Evolutionary conservation across 106 monocot genomes (phyloP), one percentile per base, ranked within the genome.

Genomic region (Apostasia ramifera): DNA sequence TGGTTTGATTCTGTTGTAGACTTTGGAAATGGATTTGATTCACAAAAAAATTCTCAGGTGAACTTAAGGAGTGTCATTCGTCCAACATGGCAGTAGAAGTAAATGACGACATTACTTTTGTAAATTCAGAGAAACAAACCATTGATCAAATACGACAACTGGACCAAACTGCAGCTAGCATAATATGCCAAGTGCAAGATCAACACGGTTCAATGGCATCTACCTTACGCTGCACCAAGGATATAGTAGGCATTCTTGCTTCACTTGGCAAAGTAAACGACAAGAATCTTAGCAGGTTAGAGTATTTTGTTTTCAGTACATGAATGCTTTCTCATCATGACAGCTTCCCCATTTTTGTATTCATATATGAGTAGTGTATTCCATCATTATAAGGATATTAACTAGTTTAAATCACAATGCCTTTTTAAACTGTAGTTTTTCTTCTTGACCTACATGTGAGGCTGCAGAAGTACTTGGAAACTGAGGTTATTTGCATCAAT

Each of bases 261-360:
- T 80, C 79, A 56, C 82, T 95, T 75, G 85, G 86, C 61, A 86
- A 82, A 84, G 81, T 88, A 69, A 76, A 80, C 47, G 84, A 95
- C 79, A 88, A 75, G 44, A 86, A 91, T 48, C 71, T 95, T 69
- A 95, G 82, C 80, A 86, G 88, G 95, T 86, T 63, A 78, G 15
- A 50, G 70, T 62, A 1, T 47, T 72, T 57, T 3, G 5, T 7
- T 1, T 26, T 11, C 43, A 3, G 61, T 5, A 15, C 15, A 40
- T 54, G n/a, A 49, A 45, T 66, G 3, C 47, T 66, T 4, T 3
- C 40, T 44, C 47, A 57, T 15, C 55, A 8, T 47, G 47, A 57
- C 39, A 42, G 39, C 40, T 47, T 26, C 26, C 26, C 47, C 3
- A 14, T 53, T 72, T 74, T 46, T 64, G 13, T 15, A 47, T 47